Evolutionary conservation across 257 asterid genomes (phyloP).

Genomic region (Salvia hispanica): DNA sequence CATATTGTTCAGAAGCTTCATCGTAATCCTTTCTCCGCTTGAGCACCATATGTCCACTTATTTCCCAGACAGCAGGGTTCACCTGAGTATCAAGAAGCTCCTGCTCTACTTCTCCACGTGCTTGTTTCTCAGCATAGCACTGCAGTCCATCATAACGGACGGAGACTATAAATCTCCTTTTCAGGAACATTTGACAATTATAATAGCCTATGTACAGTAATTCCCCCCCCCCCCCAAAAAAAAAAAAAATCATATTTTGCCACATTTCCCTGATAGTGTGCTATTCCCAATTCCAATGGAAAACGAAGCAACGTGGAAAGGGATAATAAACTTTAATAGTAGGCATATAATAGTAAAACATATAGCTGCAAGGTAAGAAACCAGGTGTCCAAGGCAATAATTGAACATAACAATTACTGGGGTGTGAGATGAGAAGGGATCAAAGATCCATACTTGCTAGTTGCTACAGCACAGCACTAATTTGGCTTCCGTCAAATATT

Average conservation of each 20-base stretch:
- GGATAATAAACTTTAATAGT: background rate
- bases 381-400: background rate
- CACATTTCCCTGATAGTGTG: background rate
- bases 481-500: background rate
- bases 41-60: conserved; percentile 75
- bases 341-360: background rate
- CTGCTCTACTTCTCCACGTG: conserved; percentile 58
- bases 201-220: background rate
- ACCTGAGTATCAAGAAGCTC: conserved; percentile 66
- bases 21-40: conserved; percentile 61
- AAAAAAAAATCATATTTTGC: background rate
- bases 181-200: background rate
- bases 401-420: conserved; percentile 1
- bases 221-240: background rate
- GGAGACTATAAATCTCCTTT: background rate
- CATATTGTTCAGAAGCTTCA: conserved; percentile 61
- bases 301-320: background rate
- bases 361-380: conserved; percentile 16
- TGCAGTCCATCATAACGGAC: conserved; percentile 31
- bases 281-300: background rate
- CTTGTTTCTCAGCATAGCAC: conserved; percentile 77
- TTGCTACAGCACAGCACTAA: background rate
- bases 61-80: conserved; percentile 85
- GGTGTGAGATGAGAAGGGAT: background rate
- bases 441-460: background rate